These are phyloP conservation scores for Akanthomyces muscarius DNA, from an alignment of 2,329 filamentous ascomycete genomes.

Conservation along the genomic window DNA sequence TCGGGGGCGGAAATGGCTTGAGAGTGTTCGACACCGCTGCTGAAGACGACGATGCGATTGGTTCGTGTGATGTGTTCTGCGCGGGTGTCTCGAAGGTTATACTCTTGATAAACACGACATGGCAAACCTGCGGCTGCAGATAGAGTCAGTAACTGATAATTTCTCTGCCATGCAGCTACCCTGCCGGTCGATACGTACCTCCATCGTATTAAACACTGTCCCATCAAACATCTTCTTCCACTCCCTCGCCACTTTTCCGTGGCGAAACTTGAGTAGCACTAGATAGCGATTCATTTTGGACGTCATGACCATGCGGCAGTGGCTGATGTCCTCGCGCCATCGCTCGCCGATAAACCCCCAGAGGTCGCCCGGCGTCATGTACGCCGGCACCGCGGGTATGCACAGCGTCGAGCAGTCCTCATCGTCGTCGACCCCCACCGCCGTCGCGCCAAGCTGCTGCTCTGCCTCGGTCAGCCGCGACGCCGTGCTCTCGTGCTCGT, in stretches of 20 bases:
- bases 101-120: conserved; percentile 89
- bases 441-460: conserved; percentile 20
- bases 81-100: conserved; percentile 75
- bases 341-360: conserved; percentile 86
- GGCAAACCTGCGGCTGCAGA: conserved; percentile 80
- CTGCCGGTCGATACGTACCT: conserved; percentile 49
- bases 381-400: conserved; percentile 90
- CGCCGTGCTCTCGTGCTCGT: conserved; percentile 67
- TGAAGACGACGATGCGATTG: conserved; percentile 49
- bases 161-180: neutral
- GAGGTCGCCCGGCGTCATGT: conserved; percentile 87
- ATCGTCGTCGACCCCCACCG: conserved; percentile 25
- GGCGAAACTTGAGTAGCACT: conserved; percentile 90
- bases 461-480: conserved; percentile 34
- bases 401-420: conserved; percentile 82
- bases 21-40: conserved; percentile 41
- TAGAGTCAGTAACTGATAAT: conserved; percentile 20
- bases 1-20: conserved; percentile 62
- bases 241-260: conserved; percentile 65
- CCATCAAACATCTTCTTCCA: conserved; percentile 91
- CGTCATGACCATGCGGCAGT: conserved; percentile 93
- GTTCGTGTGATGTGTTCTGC: conserved; percentile 49
- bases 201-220: conserved; percentile 86
- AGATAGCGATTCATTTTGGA: conserved; percentile 87
- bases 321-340: conserved; percentile 80